A percentile compares a stretch with the other conserved stretches of the same genome.
phyloP scores from a whole-genome alignment of 208 protist species.

The Leptomonas seymouri region DNA sequence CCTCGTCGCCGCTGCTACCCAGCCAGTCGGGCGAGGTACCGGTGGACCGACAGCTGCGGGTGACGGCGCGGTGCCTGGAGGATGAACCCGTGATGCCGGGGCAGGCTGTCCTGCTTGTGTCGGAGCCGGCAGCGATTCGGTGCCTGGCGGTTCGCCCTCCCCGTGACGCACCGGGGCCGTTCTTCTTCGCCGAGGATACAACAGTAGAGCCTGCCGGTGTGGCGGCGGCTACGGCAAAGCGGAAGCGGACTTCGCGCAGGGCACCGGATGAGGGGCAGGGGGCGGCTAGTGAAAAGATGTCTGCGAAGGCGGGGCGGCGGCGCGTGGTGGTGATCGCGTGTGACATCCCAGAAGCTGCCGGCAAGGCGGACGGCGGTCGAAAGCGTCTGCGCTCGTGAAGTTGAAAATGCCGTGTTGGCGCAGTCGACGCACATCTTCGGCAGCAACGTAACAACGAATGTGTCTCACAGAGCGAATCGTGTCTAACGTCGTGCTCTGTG shows the following conservation, averaged over 20 bases:
- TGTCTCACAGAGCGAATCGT: not conserved
- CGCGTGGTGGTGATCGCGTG: conserved; percentile 27
- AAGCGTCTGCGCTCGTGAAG: conserved; percentile 8
- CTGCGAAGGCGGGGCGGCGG: not conserved
- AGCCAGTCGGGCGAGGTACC: conserved; percentile 2
- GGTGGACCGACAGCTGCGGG: conserved; percentile 17
- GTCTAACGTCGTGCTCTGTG: too few relatives aligned
- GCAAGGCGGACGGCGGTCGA: not conserved
- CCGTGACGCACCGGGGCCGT: conserved; percentile 35
- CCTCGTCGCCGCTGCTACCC: not conserved
- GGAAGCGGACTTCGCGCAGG: not conserved
- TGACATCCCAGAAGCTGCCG: conserved; percentile 2
- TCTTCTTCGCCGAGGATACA: conserved; percentile 23
- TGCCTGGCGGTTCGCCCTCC: conserved; percentile 51
- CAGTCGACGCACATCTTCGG: too few relatives aligned
- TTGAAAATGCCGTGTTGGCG: not conserved
- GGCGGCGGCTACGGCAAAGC: not conserved
- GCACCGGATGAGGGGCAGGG: not conserved
- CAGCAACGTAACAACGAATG: not conserved
- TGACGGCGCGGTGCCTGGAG: conserved; percentile 67
- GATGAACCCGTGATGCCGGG: conserved; percentile 56
- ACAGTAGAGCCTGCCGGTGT: not conserved
- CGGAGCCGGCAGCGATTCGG: conserved; percentile 65
- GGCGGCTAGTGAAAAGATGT: not conserved
- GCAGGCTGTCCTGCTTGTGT: conserved; percentile 59